Base-by-base conservation (phyloP, 1,284 basidiomycete species). In the Cryptococcus sp. region DNA sequence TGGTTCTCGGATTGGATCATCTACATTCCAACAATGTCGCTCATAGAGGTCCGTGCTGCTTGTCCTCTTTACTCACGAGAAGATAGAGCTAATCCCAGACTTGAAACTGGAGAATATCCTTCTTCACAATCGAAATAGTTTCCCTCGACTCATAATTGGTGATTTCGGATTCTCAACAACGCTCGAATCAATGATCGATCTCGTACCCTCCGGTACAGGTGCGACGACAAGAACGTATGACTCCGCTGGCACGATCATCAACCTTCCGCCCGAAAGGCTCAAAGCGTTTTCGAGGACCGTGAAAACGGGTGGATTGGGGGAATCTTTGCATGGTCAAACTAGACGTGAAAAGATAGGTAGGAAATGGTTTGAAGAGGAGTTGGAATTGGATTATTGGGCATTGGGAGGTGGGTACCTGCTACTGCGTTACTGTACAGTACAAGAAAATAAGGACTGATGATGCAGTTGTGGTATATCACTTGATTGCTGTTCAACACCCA, bases 21-120 rank as follows among this genome's bases (percentile, higher is more conserved):
- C 75, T 92, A 25, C 89, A 92, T 64, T 78, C 82, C 41, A 80
- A 79, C 62, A 78, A 79, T 62, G 85, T 92, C 50, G 87, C 87
- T 4, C 89, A 92, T 77, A 79, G 89, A 68, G 88, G 88, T 87
- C 64, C 54, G 61, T 46, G 32, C 45, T 16, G 36, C 16, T 34
- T 32, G n/a, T 37, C 13, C 2, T 21, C 11, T 50, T 19, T 28
- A 23, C 22, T 34, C 7, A 11, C 34, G 21, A 4, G 25, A 41
- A 43, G 10, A 40, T 32, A 13, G 16, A 13, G n/a, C 53, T 4
- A 36, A 46, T 41, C 50, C 21, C 40, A 89, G 87, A 90, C 72
- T 70, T 88, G 53, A 90, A 90, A 81, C 88, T 88, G 32, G 89
- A 92, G 73, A 92, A 92, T 61, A 85, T 92, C 49, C 78, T 93